Evolutionary conservation across 139 green algal genomes (phyloP).

Genomic region (Closterium sp.): DNA sequence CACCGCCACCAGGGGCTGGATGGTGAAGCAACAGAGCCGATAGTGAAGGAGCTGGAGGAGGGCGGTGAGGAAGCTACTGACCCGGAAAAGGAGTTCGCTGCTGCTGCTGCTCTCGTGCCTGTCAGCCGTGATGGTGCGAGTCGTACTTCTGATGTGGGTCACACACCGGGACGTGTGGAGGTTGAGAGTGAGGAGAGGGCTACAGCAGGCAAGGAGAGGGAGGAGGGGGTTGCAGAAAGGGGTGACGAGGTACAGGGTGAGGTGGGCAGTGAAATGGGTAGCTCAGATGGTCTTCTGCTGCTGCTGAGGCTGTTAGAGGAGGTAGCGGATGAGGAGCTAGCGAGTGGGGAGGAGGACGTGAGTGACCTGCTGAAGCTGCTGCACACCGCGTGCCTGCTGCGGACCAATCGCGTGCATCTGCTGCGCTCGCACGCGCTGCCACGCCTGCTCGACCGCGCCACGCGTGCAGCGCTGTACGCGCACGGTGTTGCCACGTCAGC

Average conservation of each 20-base stretch:
- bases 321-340: neutral
- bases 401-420: constrained; percentile 51
- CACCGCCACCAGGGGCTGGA: constrained; percentile 57
- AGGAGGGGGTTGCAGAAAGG: too few species aligned
- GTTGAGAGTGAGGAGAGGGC: too few species aligned
- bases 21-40: constrained; percentile 68
- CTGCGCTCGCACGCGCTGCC: constrained; percentile 55
- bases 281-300: constrained; percentile 11
- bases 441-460: constrained; percentile 43
- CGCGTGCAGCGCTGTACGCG: neutral
- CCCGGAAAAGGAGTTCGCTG: constrained; percentile 55
- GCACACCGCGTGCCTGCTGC: constrained; percentile 40
- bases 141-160: too few species aligned
- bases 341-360: neutral
- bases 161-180: too few species aligned
- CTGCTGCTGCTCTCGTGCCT: neutral
- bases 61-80: constrained; percentile 31
- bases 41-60: constrained; percentile 59
- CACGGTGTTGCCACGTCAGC: neutral
- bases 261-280: neutral
- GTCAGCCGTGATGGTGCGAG: neutral
- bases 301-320: neutral
- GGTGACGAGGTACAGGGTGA: neutral
- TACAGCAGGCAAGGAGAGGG: too few species aligned
- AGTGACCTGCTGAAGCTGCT: constrained; percentile 50